Base-by-base conservation (phyloP, 495 filamentous ascomycete genomes). In the Neurospora sp. region DNA sequence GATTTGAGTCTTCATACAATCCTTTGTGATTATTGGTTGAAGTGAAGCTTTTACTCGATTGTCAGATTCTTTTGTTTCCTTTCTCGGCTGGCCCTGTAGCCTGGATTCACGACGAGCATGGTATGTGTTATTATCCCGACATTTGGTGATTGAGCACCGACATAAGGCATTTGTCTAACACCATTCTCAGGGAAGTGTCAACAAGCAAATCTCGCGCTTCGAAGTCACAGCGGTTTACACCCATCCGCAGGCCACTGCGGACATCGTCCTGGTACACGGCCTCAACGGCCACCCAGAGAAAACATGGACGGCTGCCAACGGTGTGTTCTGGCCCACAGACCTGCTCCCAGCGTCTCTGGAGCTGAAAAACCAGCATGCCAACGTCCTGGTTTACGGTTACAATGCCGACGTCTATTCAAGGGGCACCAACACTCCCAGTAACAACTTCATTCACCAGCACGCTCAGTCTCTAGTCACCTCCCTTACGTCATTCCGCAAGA, bases 331-430 rank as follows among this genome's bases (percentile, higher is more conserved):
- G 93, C 91, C 93, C 0, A 80, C 85, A 16, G 89, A 94, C 74
- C 85, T 96, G 12, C 84, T 96, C 9, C 93, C 93, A 0, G 81
- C 82, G 1, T 85, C 91, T 11, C 81, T 92, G 8, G 88, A 87
- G 53, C 81, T 92, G 7, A 88, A 87, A 48, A 80, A 86, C 35
- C 85, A 86, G 68, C 88, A 87, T 71, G 89, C 90, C 27, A 87
- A 94, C 40, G 87, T 97, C 44, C 81, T 97, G 69, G 91, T 91
- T 7, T 96, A 94, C 78, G 93, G 93, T 4, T 97, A 96, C 79
- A 93, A 97, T 77, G 91, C 92, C 66, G 90, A 93, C 76, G 91
- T 94, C 40, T 88, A 89, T 48, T 85, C 81, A 20, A 82, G 82
- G 40, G 81, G 84, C 70, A 81, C 79, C 38, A 78, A 77, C n/a